Percentiles rank a stretch among this genome's conserved stretches.
Conservation (phyloP, 345 rosid genomes). For the Gossypium thurberi region DNA sequence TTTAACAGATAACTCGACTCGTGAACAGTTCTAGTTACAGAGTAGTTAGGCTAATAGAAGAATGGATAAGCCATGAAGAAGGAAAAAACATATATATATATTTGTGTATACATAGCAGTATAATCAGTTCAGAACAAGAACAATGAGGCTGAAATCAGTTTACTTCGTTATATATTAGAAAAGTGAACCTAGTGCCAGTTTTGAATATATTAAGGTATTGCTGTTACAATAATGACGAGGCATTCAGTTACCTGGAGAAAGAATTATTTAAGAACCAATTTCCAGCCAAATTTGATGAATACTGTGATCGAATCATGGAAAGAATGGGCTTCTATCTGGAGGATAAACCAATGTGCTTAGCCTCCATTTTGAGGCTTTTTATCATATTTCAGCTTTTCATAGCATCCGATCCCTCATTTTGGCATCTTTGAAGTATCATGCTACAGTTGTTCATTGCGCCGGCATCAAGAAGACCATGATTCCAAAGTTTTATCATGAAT, state of each 20-base stretch:
- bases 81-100: background rate
- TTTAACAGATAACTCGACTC: background rate
- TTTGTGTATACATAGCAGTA: background rate
- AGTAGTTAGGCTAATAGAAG: background rate
- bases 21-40: background rate
- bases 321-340: conserved; percentile 3
- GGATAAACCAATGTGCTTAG: background rate
- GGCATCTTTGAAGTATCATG: conserved; percentile 46
- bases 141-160: background rate
- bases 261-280: background rate
- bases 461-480: conserved; percentile 91
- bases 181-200: background rate
- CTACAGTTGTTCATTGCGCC: conserved; percentile 84
- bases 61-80: background rate
- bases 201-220: background rate
- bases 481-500: conserved; percentile 94
- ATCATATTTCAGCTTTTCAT: conserved; percentile 14
- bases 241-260: conserved; percentile 2
- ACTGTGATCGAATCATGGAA: background rate
- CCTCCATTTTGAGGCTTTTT: background rate
- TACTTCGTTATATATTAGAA: background rate
- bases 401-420: conserved; percentile 19
- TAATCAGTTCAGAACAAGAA: background rate
- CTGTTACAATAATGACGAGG: background rate
- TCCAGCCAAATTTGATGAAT: conserved; percentile 2